A percentile compares a stretch with the other conserved stretches of the same genome.
Evolutionary conservation across 169 alveolate genomes (phyloP).

Genomic region (Eimeria mitis): DNA sequence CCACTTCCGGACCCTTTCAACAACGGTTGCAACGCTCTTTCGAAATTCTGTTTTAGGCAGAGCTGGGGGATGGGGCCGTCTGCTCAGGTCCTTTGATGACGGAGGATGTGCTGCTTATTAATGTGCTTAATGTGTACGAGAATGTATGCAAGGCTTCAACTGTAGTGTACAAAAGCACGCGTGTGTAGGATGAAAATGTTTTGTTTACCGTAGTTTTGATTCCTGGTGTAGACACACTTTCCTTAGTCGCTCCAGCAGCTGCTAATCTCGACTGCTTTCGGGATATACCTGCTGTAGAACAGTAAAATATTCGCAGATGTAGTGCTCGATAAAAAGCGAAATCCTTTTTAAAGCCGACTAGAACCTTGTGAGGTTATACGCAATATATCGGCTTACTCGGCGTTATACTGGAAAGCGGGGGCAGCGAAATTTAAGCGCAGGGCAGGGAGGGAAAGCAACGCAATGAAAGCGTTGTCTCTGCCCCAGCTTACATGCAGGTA

Average conservation of each 20-base stretch:
- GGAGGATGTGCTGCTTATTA: no score
- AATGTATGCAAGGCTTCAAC: neutral
- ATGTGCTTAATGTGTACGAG: neutral
- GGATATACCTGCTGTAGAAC: neutral
- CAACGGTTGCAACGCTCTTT: no score
- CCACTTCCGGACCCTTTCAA: no score
- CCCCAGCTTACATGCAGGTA: neutral
- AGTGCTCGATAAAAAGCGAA: neutral
- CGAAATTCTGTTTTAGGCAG: no score
- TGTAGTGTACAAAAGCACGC: neutral
- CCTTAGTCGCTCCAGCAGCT: neutral
- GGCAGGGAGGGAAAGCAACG: neutral
- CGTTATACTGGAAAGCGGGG: neutral
- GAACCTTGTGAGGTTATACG: neutral
- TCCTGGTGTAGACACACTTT: neutral
- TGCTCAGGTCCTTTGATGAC: no score
- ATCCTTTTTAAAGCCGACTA: neutral
- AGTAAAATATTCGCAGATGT: neutral
- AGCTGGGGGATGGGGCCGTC: no score
- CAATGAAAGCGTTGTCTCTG: no score
- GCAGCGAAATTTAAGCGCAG: neutral
- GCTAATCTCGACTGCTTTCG: neutral
- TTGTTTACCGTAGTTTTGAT: neutral
- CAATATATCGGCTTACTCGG: no score
- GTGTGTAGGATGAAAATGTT: neutral